A percentile compares a stretch with the other conserved stretches of the same genome.
These are phyloP conservation scores for Candida loeiensis DNA, from an alignment of 805 yeast genomes.

Conservation along the genomic window DNA sequence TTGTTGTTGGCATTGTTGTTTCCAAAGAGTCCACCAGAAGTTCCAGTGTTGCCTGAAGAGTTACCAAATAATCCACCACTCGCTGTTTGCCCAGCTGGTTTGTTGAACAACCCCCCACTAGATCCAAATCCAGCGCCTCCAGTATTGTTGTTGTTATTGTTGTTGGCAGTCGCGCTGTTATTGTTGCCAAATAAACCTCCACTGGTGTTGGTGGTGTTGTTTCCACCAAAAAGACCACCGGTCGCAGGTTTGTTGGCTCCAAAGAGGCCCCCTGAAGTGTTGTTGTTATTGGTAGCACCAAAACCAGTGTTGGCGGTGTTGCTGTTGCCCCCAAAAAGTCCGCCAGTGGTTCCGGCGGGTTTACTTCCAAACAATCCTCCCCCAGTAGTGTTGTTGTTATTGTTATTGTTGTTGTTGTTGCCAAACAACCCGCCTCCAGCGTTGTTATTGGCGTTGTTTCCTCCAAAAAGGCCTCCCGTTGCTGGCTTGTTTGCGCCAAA, in stretches of 20 bases:
- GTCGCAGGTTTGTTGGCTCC: slow-evolving; percentile 15
- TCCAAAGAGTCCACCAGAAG: slow-evolving; percentile 19
- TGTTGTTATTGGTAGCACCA: no score
- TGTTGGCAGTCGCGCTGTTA: slow-evolving; percentile 4
- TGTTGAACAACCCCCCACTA: slow-evolving; percentile 42
- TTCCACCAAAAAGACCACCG: slow-evolving; percentile 18
- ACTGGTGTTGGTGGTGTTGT: slow-evolving; percentile 7
- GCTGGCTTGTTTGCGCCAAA: slow-evolving; percentile 16
- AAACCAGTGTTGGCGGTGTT: slow-evolving; percentile 4
- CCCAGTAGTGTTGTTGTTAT: slow-evolving; percentile 13
- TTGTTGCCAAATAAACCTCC: slow-evolving; percentile 15
- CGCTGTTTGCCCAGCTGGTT: slow-evolving; percentile 15
- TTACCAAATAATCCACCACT: slow-evolving; percentile 48
- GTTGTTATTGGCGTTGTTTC: slow-evolving; percentile 8
- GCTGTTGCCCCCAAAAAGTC: slow-evolving; percentile 42
- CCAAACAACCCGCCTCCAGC: slow-evolving; percentile 14
- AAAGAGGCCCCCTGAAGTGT: slow-evolving; percentile 15
- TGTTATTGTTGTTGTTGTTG: slow-evolving; percentile 19
- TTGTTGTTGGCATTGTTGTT: slow-evolving; percentile 13
- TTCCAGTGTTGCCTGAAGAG: slow-evolving; percentile 8
- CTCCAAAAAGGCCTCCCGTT: slow-evolving; percentile 27
- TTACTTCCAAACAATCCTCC: slow-evolving; percentile 40
- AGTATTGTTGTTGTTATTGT: slow-evolving; percentile 22
- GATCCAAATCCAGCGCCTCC: slow-evolving; percentile 37
- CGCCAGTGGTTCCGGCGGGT: slow-evolving; percentile 26